A percentile compares a stretch with the other conserved stretches of the same genome.
These are phyloP conservation scores for Toxoplasma gondii DNA, from an alignment of 169 alveolate species.

Conservation along the genomic window DNA sequence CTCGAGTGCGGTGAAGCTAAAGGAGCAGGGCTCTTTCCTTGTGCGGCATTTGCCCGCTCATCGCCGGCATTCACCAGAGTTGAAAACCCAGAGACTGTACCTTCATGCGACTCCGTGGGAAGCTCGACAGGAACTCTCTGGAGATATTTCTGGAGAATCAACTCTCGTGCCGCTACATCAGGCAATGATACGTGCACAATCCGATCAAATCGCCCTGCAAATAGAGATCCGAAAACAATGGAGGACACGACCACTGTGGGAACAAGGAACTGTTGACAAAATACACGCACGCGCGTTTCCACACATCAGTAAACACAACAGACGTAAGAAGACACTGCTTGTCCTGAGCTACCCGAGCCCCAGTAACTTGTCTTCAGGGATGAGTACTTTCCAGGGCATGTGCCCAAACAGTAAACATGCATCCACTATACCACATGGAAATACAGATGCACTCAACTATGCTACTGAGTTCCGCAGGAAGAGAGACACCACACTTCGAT, in stretches of 20 bases:
- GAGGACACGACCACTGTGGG: neutral
- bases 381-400: neutral
- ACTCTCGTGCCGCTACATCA: conserved; percentile 94
- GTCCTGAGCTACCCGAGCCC: too few species aligned
- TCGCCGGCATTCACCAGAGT: neutral
- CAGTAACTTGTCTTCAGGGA: too few species aligned
- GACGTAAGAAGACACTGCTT: too few species aligned
- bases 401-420: neutral
- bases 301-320: too few species aligned
- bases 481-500: neutral
- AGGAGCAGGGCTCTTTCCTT: neutral
- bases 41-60: too few species aligned
- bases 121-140: conserved; percentile 45
- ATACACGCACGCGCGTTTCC: too few species aligned
- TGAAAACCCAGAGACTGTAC: neutral
- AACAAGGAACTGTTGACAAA: too few species aligned
- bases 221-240: neutral
- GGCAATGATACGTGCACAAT: conserved; percentile 98
- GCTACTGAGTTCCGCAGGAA: neutral
- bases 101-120: neutral
- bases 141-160: conserved; percentile 76
- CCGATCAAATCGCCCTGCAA: conserved; percentile 95
- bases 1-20: neutral
- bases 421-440: neutral
- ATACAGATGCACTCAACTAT: neutral